A percentile compares a stretch with the other conserved stretches of the same genome.
Evolutionary conservation across 2,329 filamentous ascomycete species (phyloP).

Genomic region (Penicillium sp.): DNA sequence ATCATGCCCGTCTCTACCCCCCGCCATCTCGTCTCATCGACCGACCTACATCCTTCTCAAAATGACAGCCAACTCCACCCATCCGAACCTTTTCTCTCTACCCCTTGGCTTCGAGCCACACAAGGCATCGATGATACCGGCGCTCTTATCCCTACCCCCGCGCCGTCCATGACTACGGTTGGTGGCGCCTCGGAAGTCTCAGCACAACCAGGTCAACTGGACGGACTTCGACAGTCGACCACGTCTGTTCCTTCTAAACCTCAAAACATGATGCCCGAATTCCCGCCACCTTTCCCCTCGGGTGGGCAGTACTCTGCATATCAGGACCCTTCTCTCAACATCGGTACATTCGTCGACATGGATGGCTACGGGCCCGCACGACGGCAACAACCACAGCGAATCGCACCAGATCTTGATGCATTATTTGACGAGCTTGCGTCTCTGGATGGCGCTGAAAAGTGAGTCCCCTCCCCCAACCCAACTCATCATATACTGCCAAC

Average conservation of each 20-base stretch:
- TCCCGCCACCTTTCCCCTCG: constrained; percentile 26
- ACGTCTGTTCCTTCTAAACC: constrained; percentile 24
- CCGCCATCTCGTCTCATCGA: constrained; percentile 5
- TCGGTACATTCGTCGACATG: constrained; percentile 33
- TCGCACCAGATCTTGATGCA: constrained; percentile 47
- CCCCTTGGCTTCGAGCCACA: constrained; percentile 31
- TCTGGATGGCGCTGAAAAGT: constrained; percentile 56
- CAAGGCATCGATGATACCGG: constrained; percentile 28
- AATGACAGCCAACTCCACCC: constrained; percentile 9
- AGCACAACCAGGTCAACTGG: constrained; percentile 20
- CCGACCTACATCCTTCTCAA: constrained; percentile 4
- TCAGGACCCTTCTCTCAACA: constrained; percentile 30
- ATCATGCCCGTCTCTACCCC: constrained; percentile 10
- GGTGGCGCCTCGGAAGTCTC: constrained; percentile 22
- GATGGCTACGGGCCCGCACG: constrained; percentile 31
- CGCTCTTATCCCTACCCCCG: constrained; percentile 30
- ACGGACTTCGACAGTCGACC: constrained; percentile 18
- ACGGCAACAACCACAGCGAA: constrained; percentile 26
- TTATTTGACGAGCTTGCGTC: constrained; percentile 62
- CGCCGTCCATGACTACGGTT: constrained; percentile 29
- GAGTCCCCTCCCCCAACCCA: constrained; percentile 14
- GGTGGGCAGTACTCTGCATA: constrained; percentile 30
- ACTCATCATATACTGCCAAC: constrained; percentile 13
- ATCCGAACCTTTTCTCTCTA: constrained; percentile 27
- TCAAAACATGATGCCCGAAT: constrained; percentile 24